Base-by-base conservation (phyloP, 148 eudicot species). In the Bassia scoparia region DNA sequence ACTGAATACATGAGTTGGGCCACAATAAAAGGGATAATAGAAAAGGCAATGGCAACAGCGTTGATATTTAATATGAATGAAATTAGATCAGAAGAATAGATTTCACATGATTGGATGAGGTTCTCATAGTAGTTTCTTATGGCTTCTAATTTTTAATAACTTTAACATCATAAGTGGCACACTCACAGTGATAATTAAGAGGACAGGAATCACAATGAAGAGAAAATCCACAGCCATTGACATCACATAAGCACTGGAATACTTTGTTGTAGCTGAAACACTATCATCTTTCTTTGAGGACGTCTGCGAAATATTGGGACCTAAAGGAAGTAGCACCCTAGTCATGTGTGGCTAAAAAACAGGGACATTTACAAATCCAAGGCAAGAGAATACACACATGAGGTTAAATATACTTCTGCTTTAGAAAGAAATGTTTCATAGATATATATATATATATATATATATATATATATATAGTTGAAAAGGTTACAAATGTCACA, bases 141-240 rank as follows among this genome's bases (percentile, higher is more conserved):
- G 9, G 48, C 7, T 3, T 33, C 18, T 16, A 52, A 33, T 69
- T 21, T 2, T n/a, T n/a, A n/a, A 30, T 27, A 10, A 3, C 17
- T 61, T 61, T 29, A 24, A 0, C 7, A 33, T 30, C 1, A 63
- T 10, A 44, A 20, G 29, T 60, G 46, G 37, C 75, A 68, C 48
- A 89, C 97, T 89, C 87, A 95, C 98, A 38, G 97, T 89, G 56
- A 86, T 69, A 77, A 87, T 71, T 69, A 91, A 81, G 66, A 88
- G 80, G 33, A 80, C 11, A 26, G 98, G 97, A 74, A 91, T 72
- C 74, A 87, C 74, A 67, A 88, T 80, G 73, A 77, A 69, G 81
- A 88, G 75, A 77, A 84, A 91, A 85, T 95, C 98, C 58, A 87
- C 71, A 77, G 68, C 44, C 81, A 86, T 67, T 69, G 84, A 67